phyloP scores from a whole-genome alignment of 305 asterid species.

The Fraxinus sp. region DNA sequence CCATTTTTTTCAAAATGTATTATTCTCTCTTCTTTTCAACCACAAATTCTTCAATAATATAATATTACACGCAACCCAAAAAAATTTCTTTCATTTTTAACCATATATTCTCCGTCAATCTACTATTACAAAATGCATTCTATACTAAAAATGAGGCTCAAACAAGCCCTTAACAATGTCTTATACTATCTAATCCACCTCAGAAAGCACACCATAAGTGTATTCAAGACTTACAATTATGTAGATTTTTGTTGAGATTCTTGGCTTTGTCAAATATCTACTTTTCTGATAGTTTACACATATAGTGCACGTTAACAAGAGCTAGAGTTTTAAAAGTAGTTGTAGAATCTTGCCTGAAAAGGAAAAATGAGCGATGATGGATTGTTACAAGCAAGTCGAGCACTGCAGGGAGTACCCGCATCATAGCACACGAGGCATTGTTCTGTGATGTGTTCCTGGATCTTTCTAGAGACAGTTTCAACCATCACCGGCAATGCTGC shows the following conservation, averaged over 20 bases:
- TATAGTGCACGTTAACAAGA: neutral
- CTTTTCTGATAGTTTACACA: neutral
- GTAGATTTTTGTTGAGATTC: constrained; percentile 14
- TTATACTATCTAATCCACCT: neutral
- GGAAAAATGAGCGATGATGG: constrained; percentile 86
- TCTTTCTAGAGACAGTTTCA: constrained; percentile 70
- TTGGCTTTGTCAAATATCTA: neutral
- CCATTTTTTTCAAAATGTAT: too few species aligned
- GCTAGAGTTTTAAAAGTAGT: constrained; percentile 12
- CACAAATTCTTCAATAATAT: too few species aligned
- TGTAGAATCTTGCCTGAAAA: constrained; percentile 66
- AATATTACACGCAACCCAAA: too few species aligned
- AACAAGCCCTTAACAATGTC: neutral
- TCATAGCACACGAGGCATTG: constrained; percentile 95
- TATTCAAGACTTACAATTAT: neutral
- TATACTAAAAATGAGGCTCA: too few species aligned
- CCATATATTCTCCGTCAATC: too few species aligned
- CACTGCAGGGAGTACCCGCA: constrained; percentile 74
- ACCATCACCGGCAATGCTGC: constrained; percentile 87
- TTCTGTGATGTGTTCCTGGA: constrained; percentile 72
- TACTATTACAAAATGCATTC: too few species aligned
- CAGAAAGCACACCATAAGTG: neutral
- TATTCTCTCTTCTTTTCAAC: too few species aligned
- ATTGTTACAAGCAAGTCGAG: constrained; percentile 76
- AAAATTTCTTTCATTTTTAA: too few species aligned